These are phyloP conservation scores for Pulveroboletus sp. DNA, from an alignment of 768 basidiomycete genomes.

Conservation along the genomic window DNA sequence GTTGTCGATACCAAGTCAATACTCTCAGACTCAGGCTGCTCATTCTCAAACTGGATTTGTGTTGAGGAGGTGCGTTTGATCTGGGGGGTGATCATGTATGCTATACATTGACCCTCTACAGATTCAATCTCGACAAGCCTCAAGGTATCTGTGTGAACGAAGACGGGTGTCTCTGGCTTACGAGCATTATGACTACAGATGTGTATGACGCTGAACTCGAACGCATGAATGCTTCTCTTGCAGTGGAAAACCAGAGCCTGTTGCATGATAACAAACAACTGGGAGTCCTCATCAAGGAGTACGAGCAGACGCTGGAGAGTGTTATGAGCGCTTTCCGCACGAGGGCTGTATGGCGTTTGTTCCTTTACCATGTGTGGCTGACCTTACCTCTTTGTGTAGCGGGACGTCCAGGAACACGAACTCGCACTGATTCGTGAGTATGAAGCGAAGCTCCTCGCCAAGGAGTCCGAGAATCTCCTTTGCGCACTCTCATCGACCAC, in stretches of 20 bases:
- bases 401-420: constrained; percentile 90
- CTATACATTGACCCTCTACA: constrained; percentile 4
- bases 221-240: constrained; percentile 75
- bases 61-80: constrained; percentile 57
- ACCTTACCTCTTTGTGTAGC: constrained; percentile 40
- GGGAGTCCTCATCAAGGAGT: constrained; percentile 86
- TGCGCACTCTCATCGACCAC: constrained; percentile 59
- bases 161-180: not conserved
- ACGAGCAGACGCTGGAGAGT: constrained; percentile 92
- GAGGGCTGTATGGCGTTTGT: constrained; percentile 65
- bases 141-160: constrained; percentile 48
- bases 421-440: constrained; percentile 86
- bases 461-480: constrained; percentile 63
- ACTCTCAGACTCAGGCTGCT: constrained; percentile 69
- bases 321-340: constrained; percentile 91
- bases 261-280: constrained; percentile 96
- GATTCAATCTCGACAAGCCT: constrained; percentile 86
- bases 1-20: not conserved
- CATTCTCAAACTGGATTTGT: constrained; percentile 93
- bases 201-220: constrained; percentile 88
- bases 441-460: constrained; percentile 74
- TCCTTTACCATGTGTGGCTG: not conserved
- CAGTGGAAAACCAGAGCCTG: constrained; percentile 76
- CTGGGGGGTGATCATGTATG: not conserved
- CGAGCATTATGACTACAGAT: constrained; percentile 46